phyloP scores from a whole-genome alignment of 129 eudicot species.

The Saposhnikovia divaricata region DNA sequence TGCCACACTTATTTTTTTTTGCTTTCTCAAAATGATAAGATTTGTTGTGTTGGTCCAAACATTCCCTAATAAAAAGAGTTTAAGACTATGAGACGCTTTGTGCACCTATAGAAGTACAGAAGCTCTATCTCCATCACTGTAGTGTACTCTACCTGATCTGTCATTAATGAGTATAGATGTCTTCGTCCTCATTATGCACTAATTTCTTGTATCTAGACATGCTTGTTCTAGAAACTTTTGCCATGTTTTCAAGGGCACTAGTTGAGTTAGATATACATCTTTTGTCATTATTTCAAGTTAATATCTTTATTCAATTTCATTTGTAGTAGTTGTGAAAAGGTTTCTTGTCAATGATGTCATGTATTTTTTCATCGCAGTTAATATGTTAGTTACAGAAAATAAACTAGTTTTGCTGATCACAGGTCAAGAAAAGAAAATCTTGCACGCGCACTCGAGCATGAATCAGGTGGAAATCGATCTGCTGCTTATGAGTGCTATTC shows the following conservation, averaged over 20 bases:
- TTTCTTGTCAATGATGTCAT: background rate
- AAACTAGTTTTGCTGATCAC: constrained; percentile 14
- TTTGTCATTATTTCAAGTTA: background rate
- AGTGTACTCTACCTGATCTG: background rate
- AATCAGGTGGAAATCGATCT: constrained; percentile 65
- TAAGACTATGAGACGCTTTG: background rate
- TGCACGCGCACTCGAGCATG: constrained; percentile 88
- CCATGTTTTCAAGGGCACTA: background rate
- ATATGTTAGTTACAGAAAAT: background rate
- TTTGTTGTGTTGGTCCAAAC: background rate
- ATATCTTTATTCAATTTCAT: background rate
- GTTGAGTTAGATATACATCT: background rate
- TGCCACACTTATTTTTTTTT: background rate
- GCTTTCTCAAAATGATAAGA: background rate
- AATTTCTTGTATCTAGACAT: background rate
- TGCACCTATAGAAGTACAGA: background rate
- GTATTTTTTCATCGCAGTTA: background rate
- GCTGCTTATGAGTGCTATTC: constrained; percentile 96
- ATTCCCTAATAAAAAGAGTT: background rate
- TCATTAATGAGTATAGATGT: background rate
- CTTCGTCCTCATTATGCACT: background rate
- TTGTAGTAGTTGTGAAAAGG: background rate
- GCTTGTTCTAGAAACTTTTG: background rate
- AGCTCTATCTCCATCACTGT: background rate
- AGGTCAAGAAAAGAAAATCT: constrained; percentile 91